Conservation (phyloP, 1,139 yeast genomes). For the Arxiozyma slooffiae region DNA sequence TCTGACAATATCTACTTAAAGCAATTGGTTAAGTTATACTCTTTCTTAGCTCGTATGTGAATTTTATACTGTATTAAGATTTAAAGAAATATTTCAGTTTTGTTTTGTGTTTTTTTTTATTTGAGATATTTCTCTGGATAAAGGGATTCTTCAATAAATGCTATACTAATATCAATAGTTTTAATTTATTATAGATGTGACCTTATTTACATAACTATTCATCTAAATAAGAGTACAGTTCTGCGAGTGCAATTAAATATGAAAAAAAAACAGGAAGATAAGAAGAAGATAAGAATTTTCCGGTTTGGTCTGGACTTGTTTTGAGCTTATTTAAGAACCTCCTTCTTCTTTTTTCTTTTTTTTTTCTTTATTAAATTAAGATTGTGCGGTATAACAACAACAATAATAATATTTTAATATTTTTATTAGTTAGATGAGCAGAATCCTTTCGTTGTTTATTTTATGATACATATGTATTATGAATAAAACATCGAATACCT, state of each 20-base stretch:
- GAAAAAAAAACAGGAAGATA: too few species aligned
- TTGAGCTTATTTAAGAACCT: not conserved
- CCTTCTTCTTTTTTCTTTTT: not conserved
- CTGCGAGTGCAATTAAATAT: constrained; percentile 49
- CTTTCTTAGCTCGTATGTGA: constrained; percentile 97
- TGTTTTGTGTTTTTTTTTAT: too few species aligned
- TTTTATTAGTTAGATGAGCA: constrained; percentile 18
- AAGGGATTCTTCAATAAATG: constrained; percentile 13
- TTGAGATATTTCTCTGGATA: not conserved
- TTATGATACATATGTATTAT: not conserved
- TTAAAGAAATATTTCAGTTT: not conserved
- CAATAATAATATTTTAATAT: not conserved
- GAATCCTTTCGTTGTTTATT: constrained; percentile 21
- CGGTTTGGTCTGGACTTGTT: not conserved
- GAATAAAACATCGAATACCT: not conserved
- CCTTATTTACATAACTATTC: not conserved
- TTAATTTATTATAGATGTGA: not conserved
- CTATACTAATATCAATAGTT: constrained; percentile 1
- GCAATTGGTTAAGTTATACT: constrained; percentile 93
- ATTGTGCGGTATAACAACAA: constrained; percentile 15
- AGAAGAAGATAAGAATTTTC: too few species aligned
- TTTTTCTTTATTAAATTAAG: too few species aligned
- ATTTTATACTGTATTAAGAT: not conserved
- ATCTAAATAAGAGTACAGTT: constrained; percentile 23
- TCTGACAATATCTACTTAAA: constrained; percentile 98